A percentile compares a stretch with the other conserved stretches of the same genome.
Conservation (phyloP, 2,329 filamentous ascomycete genomes). For the Bipolaris cookei region DNA sequence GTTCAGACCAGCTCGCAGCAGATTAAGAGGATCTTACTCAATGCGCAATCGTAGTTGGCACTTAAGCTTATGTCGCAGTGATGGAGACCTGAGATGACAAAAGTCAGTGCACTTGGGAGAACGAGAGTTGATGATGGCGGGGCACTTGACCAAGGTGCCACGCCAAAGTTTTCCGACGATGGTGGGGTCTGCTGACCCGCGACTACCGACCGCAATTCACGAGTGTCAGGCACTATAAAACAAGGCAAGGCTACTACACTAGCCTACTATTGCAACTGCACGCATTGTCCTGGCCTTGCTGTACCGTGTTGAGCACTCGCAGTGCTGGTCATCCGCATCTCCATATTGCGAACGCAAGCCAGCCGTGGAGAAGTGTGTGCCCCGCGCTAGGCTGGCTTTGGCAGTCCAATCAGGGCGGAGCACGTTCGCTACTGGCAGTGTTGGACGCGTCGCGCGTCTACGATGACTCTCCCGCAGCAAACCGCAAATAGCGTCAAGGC, state of each 20-base stretch:
- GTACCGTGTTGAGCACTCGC: not conserved
- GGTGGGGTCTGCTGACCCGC: not conserved
- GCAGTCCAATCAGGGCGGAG: constrained; percentile 1
- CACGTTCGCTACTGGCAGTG: not conserved
- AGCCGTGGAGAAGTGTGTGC: no score
- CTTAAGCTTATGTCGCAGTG: no score
- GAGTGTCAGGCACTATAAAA: not conserved
- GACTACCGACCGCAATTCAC: not conserved
- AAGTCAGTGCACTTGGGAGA: no score
- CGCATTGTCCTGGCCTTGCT: not conserved
- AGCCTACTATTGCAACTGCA: not conserved
- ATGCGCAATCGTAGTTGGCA: no score
- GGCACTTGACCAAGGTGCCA: no score
- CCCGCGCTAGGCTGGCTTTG: no score
- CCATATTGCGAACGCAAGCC: no score
- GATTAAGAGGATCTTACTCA: no score
- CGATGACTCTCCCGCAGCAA: not conserved
- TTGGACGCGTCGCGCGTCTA: not conserved
- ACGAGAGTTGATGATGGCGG: not conserved
- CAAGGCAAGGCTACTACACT: not conserved
- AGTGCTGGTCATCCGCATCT: not conserved
- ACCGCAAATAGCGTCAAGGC: not conserved
- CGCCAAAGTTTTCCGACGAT: no score
- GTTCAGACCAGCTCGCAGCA: no score
- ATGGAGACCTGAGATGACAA: no score